phyloP scores from a whole-genome alignment of 2,329 filamentous ascomycete species.

The Fusarium nodosum region DNA sequence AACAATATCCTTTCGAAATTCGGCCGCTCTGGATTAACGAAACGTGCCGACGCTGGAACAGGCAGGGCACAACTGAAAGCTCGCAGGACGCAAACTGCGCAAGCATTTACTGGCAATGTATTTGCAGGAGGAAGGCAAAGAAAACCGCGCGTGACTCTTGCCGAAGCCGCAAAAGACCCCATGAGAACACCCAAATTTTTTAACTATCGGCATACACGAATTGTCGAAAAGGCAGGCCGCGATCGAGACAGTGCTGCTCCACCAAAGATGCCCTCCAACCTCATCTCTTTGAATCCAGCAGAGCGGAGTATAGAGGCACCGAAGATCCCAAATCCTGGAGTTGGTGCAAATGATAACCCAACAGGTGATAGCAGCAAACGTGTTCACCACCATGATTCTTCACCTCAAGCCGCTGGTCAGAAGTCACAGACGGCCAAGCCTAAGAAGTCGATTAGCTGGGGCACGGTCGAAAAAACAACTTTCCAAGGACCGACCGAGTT shows the following conservation, averaged over 20 bases:
- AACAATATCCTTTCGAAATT: conserved; percentile 28
- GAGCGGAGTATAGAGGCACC: conserved; percentile 11
- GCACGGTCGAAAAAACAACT: conserved; percentile 32
- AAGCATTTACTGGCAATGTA: conserved; percentile 55
- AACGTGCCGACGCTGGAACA: conserved; percentile 10
- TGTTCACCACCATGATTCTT: conserved; percentile 4
- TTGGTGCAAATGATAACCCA: conserved; percentile 29
- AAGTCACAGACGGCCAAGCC: conserved; percentile 30
- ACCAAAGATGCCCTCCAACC: conserved; percentile 51
- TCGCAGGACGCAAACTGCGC: conserved; percentile 28
- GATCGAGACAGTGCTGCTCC: conserved; percentile 60
- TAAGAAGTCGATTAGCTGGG: conserved; percentile 50
- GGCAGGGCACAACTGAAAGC: conserved; percentile 17
- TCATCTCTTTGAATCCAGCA: conserved; percentile 52
- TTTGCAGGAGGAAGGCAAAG: conserved; percentile 60
- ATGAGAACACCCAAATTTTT: conserved; percentile 59
- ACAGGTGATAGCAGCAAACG: conserved; percentile 21
- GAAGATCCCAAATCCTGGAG: conserved; percentile 2
- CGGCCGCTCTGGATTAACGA: conserved; percentile 9
- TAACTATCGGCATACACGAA: conserved; percentile 53
- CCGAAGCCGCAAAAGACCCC: conserved; percentile 58
- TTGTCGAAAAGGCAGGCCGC: conserved; percentile 59
- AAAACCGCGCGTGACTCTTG: conserved; percentile 55
- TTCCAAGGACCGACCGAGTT: conserved; percentile 46
- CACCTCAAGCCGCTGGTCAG: background rate